These are phyloP conservation scores for Physaria fendleri DNA, from an alignment of 345 rosid species.

Conservation along the genomic window DNA sequence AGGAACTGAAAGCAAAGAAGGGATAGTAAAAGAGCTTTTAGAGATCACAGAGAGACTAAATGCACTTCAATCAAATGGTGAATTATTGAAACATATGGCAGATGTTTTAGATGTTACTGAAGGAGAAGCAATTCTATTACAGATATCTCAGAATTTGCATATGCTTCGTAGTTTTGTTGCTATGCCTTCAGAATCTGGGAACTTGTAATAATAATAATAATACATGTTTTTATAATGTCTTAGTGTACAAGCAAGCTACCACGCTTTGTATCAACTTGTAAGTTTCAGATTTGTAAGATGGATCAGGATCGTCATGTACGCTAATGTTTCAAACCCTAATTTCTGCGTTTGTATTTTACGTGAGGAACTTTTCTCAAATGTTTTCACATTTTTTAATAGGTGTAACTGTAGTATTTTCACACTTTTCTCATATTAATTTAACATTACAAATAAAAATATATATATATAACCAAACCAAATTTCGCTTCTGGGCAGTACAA, in stretches of 20 bases:
- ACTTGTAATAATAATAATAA: conserved; percentile 22
- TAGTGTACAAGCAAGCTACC: conserved; percentile 6
- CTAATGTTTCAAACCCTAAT: no score
- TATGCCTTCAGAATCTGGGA: conserved; percentile 26
- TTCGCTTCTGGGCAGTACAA: no score
- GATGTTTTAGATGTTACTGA: conserved; percentile 27
- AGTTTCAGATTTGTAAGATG: no score
- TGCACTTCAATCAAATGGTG: conserved; percentile 41
- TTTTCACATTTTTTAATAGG: no score
- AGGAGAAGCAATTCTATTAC: conserved; percentile 34
- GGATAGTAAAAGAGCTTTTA: conserved; percentile 28
- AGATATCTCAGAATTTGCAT: conserved; percentile 37
- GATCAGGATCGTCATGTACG: no score
- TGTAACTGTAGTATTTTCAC: no score
- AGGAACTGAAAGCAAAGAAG: conserved; percentile 23
- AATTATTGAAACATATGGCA: conserved; percentile 25
- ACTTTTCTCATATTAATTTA: no score
- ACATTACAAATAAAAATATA: no score
- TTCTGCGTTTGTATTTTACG: no score
- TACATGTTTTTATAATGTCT: neutral
- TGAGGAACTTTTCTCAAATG: no score
- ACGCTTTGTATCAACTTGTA: conserved; percentile 1
- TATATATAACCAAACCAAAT: no score
- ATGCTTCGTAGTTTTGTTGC: conserved; percentile 37
- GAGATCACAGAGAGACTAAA: conserved; percentile 35